Evolutionary conservation across 495 filamentous ascomycete genomes (phyloP), one percentile per base, ranked within the genome.

Genomic region (Penicillium fimorum): DNA sequence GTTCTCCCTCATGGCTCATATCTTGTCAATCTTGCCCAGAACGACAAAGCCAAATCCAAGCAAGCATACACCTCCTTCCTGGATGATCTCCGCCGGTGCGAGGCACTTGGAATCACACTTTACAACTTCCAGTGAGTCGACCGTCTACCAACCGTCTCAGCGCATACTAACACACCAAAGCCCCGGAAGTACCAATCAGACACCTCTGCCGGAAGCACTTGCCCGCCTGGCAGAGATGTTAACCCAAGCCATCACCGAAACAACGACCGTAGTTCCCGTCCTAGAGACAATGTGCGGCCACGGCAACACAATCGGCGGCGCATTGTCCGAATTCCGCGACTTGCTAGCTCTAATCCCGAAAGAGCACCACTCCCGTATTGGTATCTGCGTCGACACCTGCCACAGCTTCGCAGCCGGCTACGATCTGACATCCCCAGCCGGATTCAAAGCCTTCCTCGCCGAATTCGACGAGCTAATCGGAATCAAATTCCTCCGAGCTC

Each of bases 321-420:
- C 80, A 0, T 95, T 96, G 59, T 84, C 90, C 61, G 92, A 98
- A 57, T 82, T 98, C 25, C 79, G 85, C 15, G 88, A 90, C 63
- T 88, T 97, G 50, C 91, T 98, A 59, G 78, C 77, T 25, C 79
- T 81, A 0, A 84, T 97, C 33, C 73, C 74, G 0, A 47, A 66
- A 22, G 81, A 89, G 22, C 81, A 94, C 69, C 96, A 97, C 71
- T 66, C 78, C 20, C 84, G 94, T n/a, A 87, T 98, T 11, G 94
- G 94, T 30, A 90, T 98, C 35, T 98, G 94, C 72, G 83, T 98
- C 40, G 94, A 98, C 67, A 97, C 94, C 5, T 97, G 93, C 74
- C 94, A 98, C 75, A 83, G 91, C 61, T 97, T 97, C 65, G 86
- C 92, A 8, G 92, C 90, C 0, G 94, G 94, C 7, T 95, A 97